Percentiles rank a stretch among this genome's conserved stretches.
Conservation (phyloP, 192 early-diverging fungal species). For the Coemansia biformis region DNA sequence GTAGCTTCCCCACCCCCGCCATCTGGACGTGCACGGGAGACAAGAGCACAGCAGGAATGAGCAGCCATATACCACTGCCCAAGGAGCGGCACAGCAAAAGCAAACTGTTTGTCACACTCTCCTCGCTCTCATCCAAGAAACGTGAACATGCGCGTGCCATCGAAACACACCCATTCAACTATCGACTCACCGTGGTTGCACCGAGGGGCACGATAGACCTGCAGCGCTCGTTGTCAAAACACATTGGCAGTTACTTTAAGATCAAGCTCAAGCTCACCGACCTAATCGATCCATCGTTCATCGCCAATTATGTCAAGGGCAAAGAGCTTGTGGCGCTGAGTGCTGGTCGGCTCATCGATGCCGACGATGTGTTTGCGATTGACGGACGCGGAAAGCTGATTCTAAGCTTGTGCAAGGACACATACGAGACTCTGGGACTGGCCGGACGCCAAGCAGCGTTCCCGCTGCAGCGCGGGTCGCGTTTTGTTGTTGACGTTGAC, state of each 20-base stretch:
- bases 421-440: slow-evolving; percentile 33
- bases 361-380: slow-evolving; percentile 44
- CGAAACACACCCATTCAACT: slow-evolving; percentile 43
- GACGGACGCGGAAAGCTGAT: slow-evolving; percentile 32
- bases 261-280: slow-evolving; percentile 24
- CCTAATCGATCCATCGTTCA: slow-evolving; percentile 33
- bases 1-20: too few relatives aligned
- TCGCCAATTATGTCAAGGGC: slow-evolving; percentile 16
- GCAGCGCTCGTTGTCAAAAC: neutral
- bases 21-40: too few relatives aligned
- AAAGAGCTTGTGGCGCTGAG: slow-evolving; percentile 28
- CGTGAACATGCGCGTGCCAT: slow-evolving; percentile 23
- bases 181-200: slow-evolving; percentile 21
- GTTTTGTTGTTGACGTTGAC: slow-evolving; percentile 30
- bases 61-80: slow-evolving; percentile 45
- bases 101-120: slow-evolving; percentile 41
- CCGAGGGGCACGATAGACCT: neutral
- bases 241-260: slow-evolving; percentile 19
- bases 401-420: slow-evolving; percentile 42
- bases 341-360: slow-evolving; percentile 15
- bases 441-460: slow-evolving; percentile 21
- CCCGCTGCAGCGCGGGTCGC: slow-evolving; percentile 31
- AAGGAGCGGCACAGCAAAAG: slow-evolving; percentile 42
- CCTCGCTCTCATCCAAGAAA: slow-evolving; percentile 31
- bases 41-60: slow-evolving; percentile 16